A percentile compares a stretch with the other conserved stretches of the same genome.
These are phyloP conservation scores for Quercus suber DNA, from an alignment of 306 rosid species.

Conservation along the genomic window DNA sequence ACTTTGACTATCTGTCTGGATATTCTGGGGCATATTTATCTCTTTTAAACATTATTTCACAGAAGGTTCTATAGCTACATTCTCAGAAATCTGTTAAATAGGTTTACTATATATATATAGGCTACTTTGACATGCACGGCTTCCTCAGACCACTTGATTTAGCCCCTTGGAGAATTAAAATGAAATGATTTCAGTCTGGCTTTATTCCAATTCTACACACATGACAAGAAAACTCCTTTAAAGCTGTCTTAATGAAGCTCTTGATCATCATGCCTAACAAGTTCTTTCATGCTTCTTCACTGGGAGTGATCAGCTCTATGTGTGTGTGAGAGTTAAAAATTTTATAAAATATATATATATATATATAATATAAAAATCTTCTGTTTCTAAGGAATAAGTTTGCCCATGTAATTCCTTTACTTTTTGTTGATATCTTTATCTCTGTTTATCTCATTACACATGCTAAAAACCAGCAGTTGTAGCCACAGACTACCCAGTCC, in stretches of 20 bases:
- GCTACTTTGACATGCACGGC: background rate
- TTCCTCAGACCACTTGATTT: background rate
- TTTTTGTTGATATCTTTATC: background rate
- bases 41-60: background rate
- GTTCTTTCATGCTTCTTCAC: background rate
- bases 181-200: background rate
- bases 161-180: background rate
- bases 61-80: background rate
- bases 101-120: background rate
- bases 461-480: background rate
- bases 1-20: background rate
- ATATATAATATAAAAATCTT: too few species aligned
- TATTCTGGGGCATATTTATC: background rate
- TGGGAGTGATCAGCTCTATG: too few species aligned
- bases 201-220: background rate
- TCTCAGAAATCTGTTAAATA: background rate
- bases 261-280: background rate
- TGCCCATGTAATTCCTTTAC: background rate
- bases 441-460: background rate
- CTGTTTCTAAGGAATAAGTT: too few species aligned
- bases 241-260: background rate
- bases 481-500: background rate
- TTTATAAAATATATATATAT: too few species aligned
- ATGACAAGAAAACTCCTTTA: background rate
- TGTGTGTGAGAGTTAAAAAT: too few species aligned